Conservation (phyloP, 2,329 filamentous ascomycete genomes). For the Colletotrichum sp. region DNA sequence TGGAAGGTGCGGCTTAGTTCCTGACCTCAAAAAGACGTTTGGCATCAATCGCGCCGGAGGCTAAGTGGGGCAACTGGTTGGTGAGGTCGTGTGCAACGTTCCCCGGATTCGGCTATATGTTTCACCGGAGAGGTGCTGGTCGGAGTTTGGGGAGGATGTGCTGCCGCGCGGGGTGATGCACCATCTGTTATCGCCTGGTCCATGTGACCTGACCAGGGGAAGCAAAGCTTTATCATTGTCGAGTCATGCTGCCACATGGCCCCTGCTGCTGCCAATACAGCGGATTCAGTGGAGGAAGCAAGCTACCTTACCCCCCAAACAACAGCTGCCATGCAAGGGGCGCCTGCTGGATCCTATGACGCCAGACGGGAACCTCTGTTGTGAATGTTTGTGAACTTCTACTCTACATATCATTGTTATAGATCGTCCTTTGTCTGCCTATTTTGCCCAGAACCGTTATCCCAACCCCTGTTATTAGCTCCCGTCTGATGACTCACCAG, state of each 20-base stretch:
- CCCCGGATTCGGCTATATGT: conserved; percentile 3
- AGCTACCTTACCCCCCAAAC: background rate
- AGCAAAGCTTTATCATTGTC: conserved; percentile 14
- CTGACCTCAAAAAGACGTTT: conserved; percentile 9
- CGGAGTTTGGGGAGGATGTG: background rate
- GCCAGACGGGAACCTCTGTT: conserved; percentile 1
- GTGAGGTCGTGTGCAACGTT: background rate
- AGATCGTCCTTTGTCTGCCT: conserved; percentile 8
- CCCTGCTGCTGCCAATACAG: conserved; percentile 16
- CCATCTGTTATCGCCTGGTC: conserved; percentile 5
- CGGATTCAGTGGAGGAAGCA: conserved; percentile 11
- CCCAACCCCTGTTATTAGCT: background rate
- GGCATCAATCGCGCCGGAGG: conserved; percentile 4
- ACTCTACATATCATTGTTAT: background rate
- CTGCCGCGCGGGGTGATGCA: background rate
- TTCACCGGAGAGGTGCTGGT: background rate
- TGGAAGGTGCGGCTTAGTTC: background rate
- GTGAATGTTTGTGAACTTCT: conserved; percentile 3
- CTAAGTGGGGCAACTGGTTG: conserved; percentile 6
- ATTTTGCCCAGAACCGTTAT: conserved; percentile 7
- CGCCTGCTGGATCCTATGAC: conserved; percentile 16
- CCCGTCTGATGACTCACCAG: conserved; percentile 10
- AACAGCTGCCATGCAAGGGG: conserved; percentile 18
- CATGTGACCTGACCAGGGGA: conserved; percentile 15
- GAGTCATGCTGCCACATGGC: conserved; percentile 20